Percentiles rank a stretch among this genome's conserved stretches.
phyloP scores from a whole-genome alignment of 2,329 filamentous ascomycete species.

The Talaromyces sp. region DNA sequence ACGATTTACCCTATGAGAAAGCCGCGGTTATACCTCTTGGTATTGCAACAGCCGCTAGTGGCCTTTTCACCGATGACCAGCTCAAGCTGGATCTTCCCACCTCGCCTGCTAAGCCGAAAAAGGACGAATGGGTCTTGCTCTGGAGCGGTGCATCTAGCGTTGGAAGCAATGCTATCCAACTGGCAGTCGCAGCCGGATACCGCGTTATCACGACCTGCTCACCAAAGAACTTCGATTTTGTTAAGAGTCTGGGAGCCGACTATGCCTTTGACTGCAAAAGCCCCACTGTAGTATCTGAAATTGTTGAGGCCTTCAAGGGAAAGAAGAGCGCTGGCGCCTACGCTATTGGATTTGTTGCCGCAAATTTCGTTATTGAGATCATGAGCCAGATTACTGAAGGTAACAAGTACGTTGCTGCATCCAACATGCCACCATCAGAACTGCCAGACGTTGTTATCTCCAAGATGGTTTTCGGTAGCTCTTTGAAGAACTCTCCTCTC shows the following conservation, averaged over 20 bases:
- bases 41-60: slow-evolving; percentile 25
- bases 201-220: slow-evolving; percentile 39
- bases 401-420: neutral
- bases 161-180: slow-evolving; percentile 42
- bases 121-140: slow-evolving; percentile 40
- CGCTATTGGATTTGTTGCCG: neutral
- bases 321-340: slow-evolving; percentile 11
- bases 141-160: slow-evolving; percentile 52
- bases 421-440: neutral
- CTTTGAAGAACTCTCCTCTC: neutral
- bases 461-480: neutral
- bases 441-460: neutral
- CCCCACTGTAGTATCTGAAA: slow-evolving; percentile 11
- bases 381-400: neutral
- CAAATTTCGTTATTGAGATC: neutral
- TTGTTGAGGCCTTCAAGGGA: slow-evolving; percentile 5
- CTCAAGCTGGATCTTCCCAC: slow-evolving; percentile 21
- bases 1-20: slow-evolving; percentile 24
- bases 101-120: neutral
- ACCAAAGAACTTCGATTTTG: slow-evolving; percentile 41
- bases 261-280: slow-evolving; percentile 45
- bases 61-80: slow-evolving; percentile 25
- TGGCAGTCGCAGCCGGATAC: slow-evolving; percentile 40
- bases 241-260: slow-evolving; percentile 45
- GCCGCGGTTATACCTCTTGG: slow-evolving; percentile 28